A percentile compares a stretch with the other conserved stretches of the same genome.
These are phyloP conservation scores for Monilinia vaccinii-corymbosi DNA, from an alignment of 2,329 filamentous ascomycete genomes.

Conservation along the genomic window DNA sequence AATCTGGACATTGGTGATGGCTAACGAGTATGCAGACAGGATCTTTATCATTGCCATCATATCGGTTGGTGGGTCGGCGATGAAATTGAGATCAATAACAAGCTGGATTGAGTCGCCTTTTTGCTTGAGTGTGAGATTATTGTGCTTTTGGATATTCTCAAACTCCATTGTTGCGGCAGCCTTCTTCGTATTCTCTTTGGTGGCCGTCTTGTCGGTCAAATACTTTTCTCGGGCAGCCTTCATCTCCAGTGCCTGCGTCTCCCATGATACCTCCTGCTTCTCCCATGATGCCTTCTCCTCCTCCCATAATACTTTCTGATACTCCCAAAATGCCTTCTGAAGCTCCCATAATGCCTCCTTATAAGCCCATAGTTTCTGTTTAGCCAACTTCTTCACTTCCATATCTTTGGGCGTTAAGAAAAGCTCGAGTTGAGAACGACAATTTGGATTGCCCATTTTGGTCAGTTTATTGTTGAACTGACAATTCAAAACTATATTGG, in stretches of 20 bases:
- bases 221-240: not conserved
- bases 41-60: not conserved
- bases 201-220: not conserved
- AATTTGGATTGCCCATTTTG: not conserved
- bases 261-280: not conserved
- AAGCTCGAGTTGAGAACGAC: not conserved
- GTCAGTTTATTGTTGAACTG: not conserved
- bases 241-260: not conserved
- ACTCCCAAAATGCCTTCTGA: no score
- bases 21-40: not conserved
- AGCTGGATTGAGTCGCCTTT: not conserved
- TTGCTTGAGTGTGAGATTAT: not conserved
- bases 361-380: not conserved
- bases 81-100: not conserved
- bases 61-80: not conserved
- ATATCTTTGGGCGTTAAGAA: not conserved
- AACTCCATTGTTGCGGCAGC: not conserved
- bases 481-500: no score
- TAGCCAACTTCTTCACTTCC: not conserved
- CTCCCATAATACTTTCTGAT: fast-evolving
- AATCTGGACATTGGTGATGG: not conserved
- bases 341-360: not conserved
- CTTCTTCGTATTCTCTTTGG: not conserved
- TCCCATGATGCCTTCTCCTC: not conserved
- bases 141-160: not conserved